A percentile compares a stretch with the other conserved stretches of the same genome.
Evolutionary conservation across 805 yeast species (phyloP).

Genomic region (Spathaspora hagerdaliae): DNA sequence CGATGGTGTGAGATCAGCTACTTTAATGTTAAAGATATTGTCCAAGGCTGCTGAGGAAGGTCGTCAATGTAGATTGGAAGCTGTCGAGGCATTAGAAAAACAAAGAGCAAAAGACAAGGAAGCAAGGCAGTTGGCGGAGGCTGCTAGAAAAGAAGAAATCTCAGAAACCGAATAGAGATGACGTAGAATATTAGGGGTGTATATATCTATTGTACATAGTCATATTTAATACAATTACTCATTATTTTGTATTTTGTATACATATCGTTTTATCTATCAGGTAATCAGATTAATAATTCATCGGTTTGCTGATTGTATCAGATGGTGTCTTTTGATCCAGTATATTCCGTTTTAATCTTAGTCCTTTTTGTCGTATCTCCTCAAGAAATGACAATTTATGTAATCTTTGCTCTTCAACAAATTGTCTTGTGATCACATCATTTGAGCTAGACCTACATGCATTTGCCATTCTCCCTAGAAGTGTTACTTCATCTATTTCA

Average conservation of each 20-base stretch:
- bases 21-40: slow-evolving; percentile 76
- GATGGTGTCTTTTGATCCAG: no score
- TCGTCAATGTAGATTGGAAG: slow-evolving; percentile 47
- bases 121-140: not conserved
- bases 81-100: not conserved
- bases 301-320: not conserved
- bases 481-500: not conserved
- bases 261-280: not conserved
- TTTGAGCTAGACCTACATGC: not conserved
- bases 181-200: not conserved
- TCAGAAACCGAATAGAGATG: not conserved
- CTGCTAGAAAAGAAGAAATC: not conserved
- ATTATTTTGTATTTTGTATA: not conserved
- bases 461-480: not conserved
- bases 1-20: slow-evolving; percentile 78
- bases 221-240: not conserved
- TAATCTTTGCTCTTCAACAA: slow-evolving; percentile 9
- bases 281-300: slow-evolving; percentile 4
- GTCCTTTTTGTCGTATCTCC: slow-evolving; percentile 21
- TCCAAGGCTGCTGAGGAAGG: slow-evolving; percentile 86
- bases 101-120: not conserved
- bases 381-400: slow-evolving; percentile 20
- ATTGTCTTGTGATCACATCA: not conserved
- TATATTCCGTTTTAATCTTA: slow-evolving; percentile 7
- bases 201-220: slow-evolving; percentile 1